Base-by-base conservation (phyloP, 441 rosid species). In the Euphorbia neoarborescens region DNA sequence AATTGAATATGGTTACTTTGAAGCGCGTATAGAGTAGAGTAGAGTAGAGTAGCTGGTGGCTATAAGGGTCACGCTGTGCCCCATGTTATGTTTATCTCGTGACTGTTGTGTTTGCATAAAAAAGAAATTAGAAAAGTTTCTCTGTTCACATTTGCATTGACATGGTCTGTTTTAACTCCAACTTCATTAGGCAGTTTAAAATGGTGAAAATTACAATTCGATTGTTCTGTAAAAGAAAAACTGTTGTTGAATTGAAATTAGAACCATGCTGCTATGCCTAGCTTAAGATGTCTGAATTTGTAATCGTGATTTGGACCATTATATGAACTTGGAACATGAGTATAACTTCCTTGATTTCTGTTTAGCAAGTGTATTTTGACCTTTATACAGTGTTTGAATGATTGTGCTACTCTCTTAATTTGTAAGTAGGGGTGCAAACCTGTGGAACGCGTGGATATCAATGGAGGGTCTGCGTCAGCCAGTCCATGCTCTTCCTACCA, bases 401-500 rank as follows among this genome's bases (percentile, higher is more conserved):
- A 1, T 62, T 60, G 32, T 48, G 38, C 12, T 61, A 42, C 58
- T 63, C 60, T 20, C 50, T 73, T 24, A 62, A 42, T 66, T 62
- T 75, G 58, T 53, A 22, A 79, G 51, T 75, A 94, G 97, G 99
- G 99, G 34, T 94, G 94, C 84, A 91, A 82, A 66, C 99, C 97
- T 28, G 68, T 81, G 67, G 94, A 91, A 75, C 79, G 88, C 58
- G 87, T 90, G 94, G 96, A 94, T 51, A 82, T 86, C 8, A 71
- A 89, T 60, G 96, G 94, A 69, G 96, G 97, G 61, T 94, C 97
- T 0, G 85, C 97, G 68, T 85, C 96, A 58, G 96, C 92, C 4
- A 90, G 95, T 75, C 95, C 96, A 20, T 90, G 95, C 50, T 89
- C 98, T 59, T 92, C 95, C 13, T 88, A 92, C 78, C 92, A 90